Base-by-base conservation (phyloP, 2,329 filamentous ascomycete genomes). In the Metarhizium robertsii region DNA sequence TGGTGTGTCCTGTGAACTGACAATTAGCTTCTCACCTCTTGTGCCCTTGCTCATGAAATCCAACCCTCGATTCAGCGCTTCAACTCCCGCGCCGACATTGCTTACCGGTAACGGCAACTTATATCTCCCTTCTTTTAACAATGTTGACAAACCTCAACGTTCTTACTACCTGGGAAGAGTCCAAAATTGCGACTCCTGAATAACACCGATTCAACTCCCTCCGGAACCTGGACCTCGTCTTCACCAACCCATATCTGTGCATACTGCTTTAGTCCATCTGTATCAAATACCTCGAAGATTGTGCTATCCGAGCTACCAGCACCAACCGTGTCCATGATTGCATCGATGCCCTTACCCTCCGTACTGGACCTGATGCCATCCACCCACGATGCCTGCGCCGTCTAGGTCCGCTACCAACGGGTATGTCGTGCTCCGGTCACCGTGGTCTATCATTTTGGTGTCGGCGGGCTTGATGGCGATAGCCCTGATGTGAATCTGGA, bases 11-110 rank as follows among this genome's bases (percentile, higher is more conserved):
- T 55, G 58, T 7, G 61, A 34, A 38, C 47, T 51, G 29, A 61
- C 61, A 40, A 61, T 43, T 14, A 58, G 53, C 49, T 62, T 63
- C 55, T 63, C 54, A 18, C 61, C 61, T 6, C 60, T 61, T 13
- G 58, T 30, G 1, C 61, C 59, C 11, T 48, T 45, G 38, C 51
- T 34, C 46, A 62, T 61, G n/a, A 45, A 50, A 47, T 61, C 14
- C 10, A 61, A 13, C 1, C 58, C 59, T 6, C 46, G 16, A 0
- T 49, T 60, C 32, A 61, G 32, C 3, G 50, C 55, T 18, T 62
- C 56, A 58, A 60, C 59, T 1, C 57, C 58, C 13, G 56, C 53
- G 1, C 61, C 60, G 11, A 61, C 50, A 13, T 25, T 30, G 14
- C 18, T 43, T 10, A 34, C 40, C 25, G 51, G 51, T 38, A 46